Evolutionary conservation across 306 rosid species (phyloP).

Genomic region (Quercus alba): DNA sequence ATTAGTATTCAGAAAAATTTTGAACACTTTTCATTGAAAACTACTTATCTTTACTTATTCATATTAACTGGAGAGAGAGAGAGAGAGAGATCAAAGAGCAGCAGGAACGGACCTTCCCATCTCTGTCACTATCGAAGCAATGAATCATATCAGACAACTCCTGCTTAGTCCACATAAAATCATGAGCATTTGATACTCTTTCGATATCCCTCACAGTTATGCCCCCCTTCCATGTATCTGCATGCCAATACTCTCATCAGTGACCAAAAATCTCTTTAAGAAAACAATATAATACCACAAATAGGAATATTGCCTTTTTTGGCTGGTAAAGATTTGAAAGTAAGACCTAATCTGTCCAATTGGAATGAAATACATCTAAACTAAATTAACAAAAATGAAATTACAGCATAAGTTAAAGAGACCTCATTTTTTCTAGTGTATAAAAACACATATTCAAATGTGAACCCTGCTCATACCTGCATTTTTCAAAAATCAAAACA

Average conservation of each 20-base stretch:
- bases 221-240: conserved; percentile 71
- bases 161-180: conserved; percentile 71
- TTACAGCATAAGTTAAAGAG: background rate
- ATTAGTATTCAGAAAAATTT: too few species aligned
- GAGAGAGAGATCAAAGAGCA: background rate
- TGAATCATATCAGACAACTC: conserved; percentile 74
- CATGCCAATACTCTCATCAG: conserved; percentile 30
- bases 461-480: background rate
- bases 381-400: background rate
- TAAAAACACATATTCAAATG: background rate
- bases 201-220: conserved; percentile 49
- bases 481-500: background rate
- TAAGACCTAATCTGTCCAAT: background rate
- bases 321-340: conserved; percentile 1
- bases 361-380: background rate
- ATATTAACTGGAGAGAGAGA: background rate
- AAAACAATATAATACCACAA: background rate
- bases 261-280: background rate
- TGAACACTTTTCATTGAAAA: background rate
- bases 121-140: conserved; percentile 75
- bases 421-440: too few species aligned
- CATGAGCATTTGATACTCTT: conserved; percentile 71
- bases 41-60: background rate
- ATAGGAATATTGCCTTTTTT: background rate
- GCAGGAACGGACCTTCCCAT: conserved; percentile 57